Conservation (phyloP, 495 filamentous ascomycete species). For the Aspergillus cavernicola region DNA sequence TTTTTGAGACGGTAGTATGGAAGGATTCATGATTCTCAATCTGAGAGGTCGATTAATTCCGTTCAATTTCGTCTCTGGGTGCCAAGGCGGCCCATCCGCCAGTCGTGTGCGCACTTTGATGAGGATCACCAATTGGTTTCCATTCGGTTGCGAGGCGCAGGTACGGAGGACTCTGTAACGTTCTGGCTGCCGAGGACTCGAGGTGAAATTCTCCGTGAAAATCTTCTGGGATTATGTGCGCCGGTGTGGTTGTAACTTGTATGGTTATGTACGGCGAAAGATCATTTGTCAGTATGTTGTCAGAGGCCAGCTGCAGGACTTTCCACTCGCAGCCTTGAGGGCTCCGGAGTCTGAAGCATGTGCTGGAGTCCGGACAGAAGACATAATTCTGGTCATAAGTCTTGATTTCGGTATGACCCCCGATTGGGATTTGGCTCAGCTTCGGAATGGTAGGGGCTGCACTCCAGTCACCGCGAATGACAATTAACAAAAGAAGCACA, state of each 20-base stretch:
- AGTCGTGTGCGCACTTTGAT: background rate
- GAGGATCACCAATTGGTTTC: background rate
- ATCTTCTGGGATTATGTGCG: background rate
- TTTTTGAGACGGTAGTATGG: background rate
- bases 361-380: too few species aligned
- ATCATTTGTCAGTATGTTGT: too few species aligned
- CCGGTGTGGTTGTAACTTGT: too few species aligned
- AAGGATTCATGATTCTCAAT: background rate
- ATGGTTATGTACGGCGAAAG: too few species aligned
- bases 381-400: too few species aligned
- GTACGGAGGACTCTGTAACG: too few species aligned
- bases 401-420: background rate
- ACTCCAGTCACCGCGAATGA: background rate
- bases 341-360: too few species aligned
- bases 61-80: background rate
- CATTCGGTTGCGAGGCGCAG: background rate
- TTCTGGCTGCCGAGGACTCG: background rate
- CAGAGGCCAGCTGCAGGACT: too few species aligned
- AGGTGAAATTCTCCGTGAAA: background rate
- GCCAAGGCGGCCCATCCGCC: conserved; percentile 17
- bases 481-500: background rate
- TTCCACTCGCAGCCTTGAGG: too few species aligned
- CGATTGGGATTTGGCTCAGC: too few species aligned
- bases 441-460: too few species aligned
- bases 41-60: background rate